A percentile compares a stretch with the other conserved stretches of the same genome.
Evolutionary conservation across 1,139 yeast genomes (phyloP).

Genomic region (Kodamaea arcana): DNA sequence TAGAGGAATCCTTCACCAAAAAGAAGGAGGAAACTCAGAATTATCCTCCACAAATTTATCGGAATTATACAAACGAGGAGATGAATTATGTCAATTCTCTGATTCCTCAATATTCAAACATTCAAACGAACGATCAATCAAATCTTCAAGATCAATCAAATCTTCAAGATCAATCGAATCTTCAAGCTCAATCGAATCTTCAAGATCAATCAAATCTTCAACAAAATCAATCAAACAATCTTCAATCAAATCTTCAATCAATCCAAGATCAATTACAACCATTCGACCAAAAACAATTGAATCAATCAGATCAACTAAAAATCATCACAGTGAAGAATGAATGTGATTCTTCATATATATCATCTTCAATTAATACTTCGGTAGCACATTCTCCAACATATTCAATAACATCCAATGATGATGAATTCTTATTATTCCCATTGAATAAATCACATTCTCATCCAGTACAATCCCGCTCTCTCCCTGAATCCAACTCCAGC

Average conservation of each 20-base stretch:
- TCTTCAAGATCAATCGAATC: no score
- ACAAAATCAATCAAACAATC: background rate
- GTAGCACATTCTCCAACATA: conserved; percentile 7
- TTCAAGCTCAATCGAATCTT: no score
- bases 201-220: conserved; percentile 1
- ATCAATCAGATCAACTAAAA: conserved; percentile 5
- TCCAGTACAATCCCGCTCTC: conserved; percentile 3
- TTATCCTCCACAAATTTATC: background rate
- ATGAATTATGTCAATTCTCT: background rate
- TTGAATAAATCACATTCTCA: conserved; percentile 12
- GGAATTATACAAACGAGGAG: background rate
- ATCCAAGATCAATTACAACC: background rate
- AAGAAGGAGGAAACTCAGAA: background rate
- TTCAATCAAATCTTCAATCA: no score
- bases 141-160: conserved; percentile 1
- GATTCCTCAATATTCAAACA: background rate
- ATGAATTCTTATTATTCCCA: conserved; percentile 9
- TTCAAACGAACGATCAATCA: conserved; percentile 1
- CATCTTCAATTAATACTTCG: conserved; percentile 5
- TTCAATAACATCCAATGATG: conserved; percentile 9
- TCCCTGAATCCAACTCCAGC: background rate
- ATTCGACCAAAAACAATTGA: conserved; percentile 5
- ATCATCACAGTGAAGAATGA: background rate
- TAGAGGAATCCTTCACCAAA: conserved; percentile 1
- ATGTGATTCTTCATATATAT: background rate